Conservation (phyloP, 2,329 filamentous ascomycete species). For the Uncinocarpus reesii region DNA sequence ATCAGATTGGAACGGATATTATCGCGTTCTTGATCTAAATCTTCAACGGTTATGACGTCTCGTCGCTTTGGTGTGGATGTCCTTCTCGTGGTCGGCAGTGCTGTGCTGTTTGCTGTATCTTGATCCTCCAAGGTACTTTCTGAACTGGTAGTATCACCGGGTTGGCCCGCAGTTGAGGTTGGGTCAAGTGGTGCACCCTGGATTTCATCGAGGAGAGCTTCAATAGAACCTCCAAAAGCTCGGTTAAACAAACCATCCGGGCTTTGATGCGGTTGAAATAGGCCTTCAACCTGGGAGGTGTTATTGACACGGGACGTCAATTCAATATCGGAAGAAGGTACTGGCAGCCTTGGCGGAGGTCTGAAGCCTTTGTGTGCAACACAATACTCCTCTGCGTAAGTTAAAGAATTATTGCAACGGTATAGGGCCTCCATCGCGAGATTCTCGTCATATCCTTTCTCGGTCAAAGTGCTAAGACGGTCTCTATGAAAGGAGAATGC, state of each 20-base stretch:
- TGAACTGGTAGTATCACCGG: slow-evolving; percentile 16
- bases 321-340: slow-evolving; percentile 50
- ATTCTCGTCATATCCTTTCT: slow-evolving; percentile 46
- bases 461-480: slow-evolving; percentile 35
- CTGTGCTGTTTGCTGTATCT: slow-evolving; percentile 19
- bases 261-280: slow-evolving; percentile 9
- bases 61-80: slow-evolving; percentile 23
- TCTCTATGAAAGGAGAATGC: slow-evolving; percentile 45
- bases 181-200: slow-evolving; percentile 10
- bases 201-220: slow-evolving; percentile 16
- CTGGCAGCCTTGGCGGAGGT: slow-evolving; percentile 54
- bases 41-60: slow-evolving; percentile 53
- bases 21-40: slow-evolving; percentile 64
- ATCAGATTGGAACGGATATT: slow-evolving; percentile 68
- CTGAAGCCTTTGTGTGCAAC: slow-evolving; percentile 49
- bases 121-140: slow-evolving; percentile 23
- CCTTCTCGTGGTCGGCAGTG: slow-evolving; percentile 17
- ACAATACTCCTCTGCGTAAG: slow-evolving; percentile 63
- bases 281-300: slow-evolving; percentile 11
- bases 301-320: slow-evolving; percentile 18
- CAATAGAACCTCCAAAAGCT: slow-evolving; percentile 14
- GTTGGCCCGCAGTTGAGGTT: not conserved
- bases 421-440: slow-evolving; percentile 72
- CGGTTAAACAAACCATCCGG: slow-evolving; percentile 6
- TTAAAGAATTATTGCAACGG: slow-evolving; percentile 59